Base-by-base conservation (phyloP, 495 filamentous ascomycete genomes). In the Melanomma pulvis-pyrius region DNA sequence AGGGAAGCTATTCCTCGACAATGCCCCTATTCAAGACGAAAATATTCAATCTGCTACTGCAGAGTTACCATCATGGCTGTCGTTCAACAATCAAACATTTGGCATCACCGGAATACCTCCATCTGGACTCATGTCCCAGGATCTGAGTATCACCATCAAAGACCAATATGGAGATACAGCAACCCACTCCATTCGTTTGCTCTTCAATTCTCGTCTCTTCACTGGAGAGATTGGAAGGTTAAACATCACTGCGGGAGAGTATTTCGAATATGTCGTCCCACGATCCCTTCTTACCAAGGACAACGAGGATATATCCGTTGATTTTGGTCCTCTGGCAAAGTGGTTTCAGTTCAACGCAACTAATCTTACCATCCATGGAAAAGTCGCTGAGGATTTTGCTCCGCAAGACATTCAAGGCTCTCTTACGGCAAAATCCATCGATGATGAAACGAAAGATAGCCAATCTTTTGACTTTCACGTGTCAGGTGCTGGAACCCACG, bases 321-420 rank as follows among this genome's bases (percentile, higher is more conserved):
- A 84, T 48, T 67, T 84, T n/a, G 80, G 76, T 21, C 65, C 80
- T 1, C 75, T 85, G 1, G 74, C 80, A 8, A 74, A 84, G 15
- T 96, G 92, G 92, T 78, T 94, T 11, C 79, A 77, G 1, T 91
- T 91, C 65, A 83, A 90, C 68, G 53, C 82, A 12, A 73, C 71
- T 11, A 84, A 82, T 41, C 74, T 82, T 62, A 81, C 80, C 1
- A 77, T 96, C 5, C 82, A 77, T 22, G 91, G 92, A 6, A 78
- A 82, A 13, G 85, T 89, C 24, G 90, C 92, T 1, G 65, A 65
- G 0, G 76, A 80, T 30, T 52, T 79, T 8, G 65, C 75, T 11
- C 74, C 82, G 3, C 24, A 55, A 19, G 46, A 54, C 36, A 55
- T 76, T 19, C 24, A 65, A 22, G 72, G 50, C 3, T 68, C 57